Base-by-base conservation (phyloP, 2,329 filamentous ascomycete species). In the Pseudopithomyces chartarum region DNA sequence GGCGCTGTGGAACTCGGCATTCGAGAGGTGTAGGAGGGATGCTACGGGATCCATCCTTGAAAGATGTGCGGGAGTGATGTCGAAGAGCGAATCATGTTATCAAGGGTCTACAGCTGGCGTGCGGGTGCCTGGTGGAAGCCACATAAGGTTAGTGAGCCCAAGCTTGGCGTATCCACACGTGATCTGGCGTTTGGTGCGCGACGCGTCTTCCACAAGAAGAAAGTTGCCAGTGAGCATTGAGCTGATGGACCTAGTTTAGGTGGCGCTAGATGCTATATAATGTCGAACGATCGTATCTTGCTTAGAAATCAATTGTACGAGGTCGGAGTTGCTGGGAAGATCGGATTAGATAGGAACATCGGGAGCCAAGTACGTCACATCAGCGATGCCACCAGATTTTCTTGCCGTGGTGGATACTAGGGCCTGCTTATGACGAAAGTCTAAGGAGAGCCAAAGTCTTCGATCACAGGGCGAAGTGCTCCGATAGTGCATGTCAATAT, bases 121-220 rank as follows among this genome's bases (percentile, higher is more conserved):
- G 47, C 6, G 36, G 38, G 48, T 33, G 38, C 48, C 23, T 51
- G 26, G 12, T 43, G 26, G 10, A 32, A 5, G 38, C 48, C 20
- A 12, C 22, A 42, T 51, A 2, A 26, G 48, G 48, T 34, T 51
- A 43, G 26, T 6, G 23, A n/a, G 10, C 12, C 4, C 2, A 7
- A 15, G 26, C 42, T 51, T 23, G 48, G 26, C 10, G 2, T 1
- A 5, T 8, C 10, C 10, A n/a, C 48, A 51, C 48, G 26, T 51
- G 48, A 51, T n/a, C 10, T 19, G 48, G 48, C 48, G 48, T 43
- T 42, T 34, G 19, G 8, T 20, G 23, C 34, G 47, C 29, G 47
- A 40, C 47, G 34, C 47, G 20, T 40, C 15, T 4, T 36, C 34
- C 34, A n/a, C 15, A 11, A 36, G 34, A 36, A n/a, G 34, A 36